Base-by-base conservation (phyloP, 805 yeast genomes). In the Blastobotrys mokoenaii region DNA sequence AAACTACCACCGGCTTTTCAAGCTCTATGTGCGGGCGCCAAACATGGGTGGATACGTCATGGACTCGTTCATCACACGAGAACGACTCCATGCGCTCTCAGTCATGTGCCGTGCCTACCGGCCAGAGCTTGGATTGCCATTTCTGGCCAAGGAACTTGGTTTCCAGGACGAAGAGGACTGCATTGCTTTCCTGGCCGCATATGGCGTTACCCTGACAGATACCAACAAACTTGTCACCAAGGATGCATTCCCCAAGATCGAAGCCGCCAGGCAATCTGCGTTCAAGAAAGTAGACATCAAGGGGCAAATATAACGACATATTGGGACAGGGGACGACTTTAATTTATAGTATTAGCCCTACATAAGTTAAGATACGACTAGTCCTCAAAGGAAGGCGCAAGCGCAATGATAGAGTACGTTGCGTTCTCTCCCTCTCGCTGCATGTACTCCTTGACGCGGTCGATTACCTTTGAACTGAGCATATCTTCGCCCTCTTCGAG, bases 201-300 rank as follows among this genome's bases (percentile, higher is more conserved):
- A 70, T 47, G 63, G 70, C 12, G 60, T 82, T 22, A 8, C 25
- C 20, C n/a, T 27, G 27, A 34, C n/a, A 12, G 31, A 27, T 6
- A 38, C 33, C 2, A 41, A 18, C 2, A 43, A 44, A 37, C 37
- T 64, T 2, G 44, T 48, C 3, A 51, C 63, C 31, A 60, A 55
- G 41, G 57, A 54, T 16, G 51, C 64, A 2, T 52, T 47, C 40
- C 54, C 65, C 0, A 57, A 58, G 0, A 62, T 79, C 3, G 60
- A 66, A 49, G 61, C 48, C 50, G 66, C 57, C 40, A 69, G 63
- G 52, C 63, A 61, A 49, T 63, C 53, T 40, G 66, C 64, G 30
- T 71, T 72, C 53, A 75, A 67, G 48, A 81, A 72, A 57, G 79
- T 89, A 11, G 97, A 89, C 59, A 88, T 90, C 50, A 89, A 89